Evolutionary conservation across 768 basidiomycete genomes (phyloP).

Genomic region (Amanita subjunquillea): DNA sequence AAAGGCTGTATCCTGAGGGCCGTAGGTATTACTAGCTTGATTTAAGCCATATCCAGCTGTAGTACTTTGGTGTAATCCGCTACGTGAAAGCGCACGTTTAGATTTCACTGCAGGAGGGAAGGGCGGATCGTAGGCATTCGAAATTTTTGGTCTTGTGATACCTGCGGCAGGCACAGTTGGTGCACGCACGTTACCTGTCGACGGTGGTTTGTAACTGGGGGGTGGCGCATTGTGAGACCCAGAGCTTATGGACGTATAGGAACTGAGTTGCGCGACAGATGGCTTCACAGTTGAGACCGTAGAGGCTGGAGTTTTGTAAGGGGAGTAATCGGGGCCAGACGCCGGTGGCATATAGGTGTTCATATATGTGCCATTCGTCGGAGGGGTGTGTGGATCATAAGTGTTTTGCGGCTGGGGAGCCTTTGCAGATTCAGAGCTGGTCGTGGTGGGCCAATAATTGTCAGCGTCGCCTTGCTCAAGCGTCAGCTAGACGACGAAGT

Average conservation of each 20-base stretch:
- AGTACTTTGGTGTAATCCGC: background rate
- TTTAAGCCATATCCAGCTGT: background rate
- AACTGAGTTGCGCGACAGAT: background rate
- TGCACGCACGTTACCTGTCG: constrained; percentile 12
- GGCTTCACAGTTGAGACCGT: background rate
- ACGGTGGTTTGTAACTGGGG: constrained; percentile 6
- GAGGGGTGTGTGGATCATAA: constrained; percentile 12
- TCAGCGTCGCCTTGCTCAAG: background rate
- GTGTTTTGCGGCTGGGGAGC: constrained; percentile 6
- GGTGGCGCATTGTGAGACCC: background rate
- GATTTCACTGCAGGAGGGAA: constrained; percentile 38
- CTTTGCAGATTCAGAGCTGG: background rate
- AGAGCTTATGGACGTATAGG: background rate
- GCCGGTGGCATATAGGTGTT: constrained; percentile 5
- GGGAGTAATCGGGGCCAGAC: constrained; percentile 2
- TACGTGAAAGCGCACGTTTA: constrained; percentile 1
- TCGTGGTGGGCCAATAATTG: background rate
- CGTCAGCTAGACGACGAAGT: background rate
- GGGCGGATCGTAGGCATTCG: constrained; percentile 73
- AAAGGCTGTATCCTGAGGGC: background rate
- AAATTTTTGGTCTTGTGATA: constrained; percentile 52
- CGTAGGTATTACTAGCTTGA: background rate
- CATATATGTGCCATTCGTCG: background rate
- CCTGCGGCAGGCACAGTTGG: constrained; percentile 28
- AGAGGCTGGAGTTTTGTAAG: background rate